Evolutionary conservation across 176 grass and related monocot genomes (phyloP), one percentile per base, ranked within the genome.

Genomic region (Triticum dicoccoides): DNA sequence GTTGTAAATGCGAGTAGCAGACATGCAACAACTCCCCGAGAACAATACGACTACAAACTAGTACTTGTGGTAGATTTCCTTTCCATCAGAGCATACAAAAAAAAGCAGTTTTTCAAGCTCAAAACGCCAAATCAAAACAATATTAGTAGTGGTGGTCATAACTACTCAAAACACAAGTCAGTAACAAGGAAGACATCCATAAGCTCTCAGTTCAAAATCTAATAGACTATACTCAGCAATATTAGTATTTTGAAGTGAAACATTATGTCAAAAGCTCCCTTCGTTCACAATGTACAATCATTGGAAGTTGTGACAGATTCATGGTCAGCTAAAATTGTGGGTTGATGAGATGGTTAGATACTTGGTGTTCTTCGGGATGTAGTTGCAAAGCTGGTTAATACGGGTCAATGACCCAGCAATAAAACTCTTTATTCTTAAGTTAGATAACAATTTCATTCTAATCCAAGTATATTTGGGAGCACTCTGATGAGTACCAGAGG

Each of bases 181-280:
- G 32, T 64, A 64, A 17, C 20, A 7, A 79, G 23, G 29, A 30
- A 30, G 29, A 30, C 29, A 30, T 30, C 29, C 29, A 30, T 30
- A 30, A 30, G 14, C 71, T 88, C 54, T 73, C 24, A 79, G 39
- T 82, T 63, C 38, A 79, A 70, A 79, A 79, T 63, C 42, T 72
- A 70, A 63, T 6, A 77, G 63, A 51, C 24, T 71, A 45, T 12
- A 29, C 35, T 84, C 29, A 79, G 51, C 2, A 27, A 78, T 63
- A 81, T 34, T 34, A 63, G 8, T 78, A 78, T 39, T 63, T 78
- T 72, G 51, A 83, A 47, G 8, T 33, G 12, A 71, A 80, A 33
- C 25, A 49, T 51, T 81, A 44, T 61, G 51, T 54, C 51, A 54
- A 54, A 18, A 54, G 15, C 5, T 18, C 51, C 51, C 51, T 81